Evolutionary conservation across 176 grass and related monocot genomes (phyloP).

Genomic region (Carex cristatella): DNA sequence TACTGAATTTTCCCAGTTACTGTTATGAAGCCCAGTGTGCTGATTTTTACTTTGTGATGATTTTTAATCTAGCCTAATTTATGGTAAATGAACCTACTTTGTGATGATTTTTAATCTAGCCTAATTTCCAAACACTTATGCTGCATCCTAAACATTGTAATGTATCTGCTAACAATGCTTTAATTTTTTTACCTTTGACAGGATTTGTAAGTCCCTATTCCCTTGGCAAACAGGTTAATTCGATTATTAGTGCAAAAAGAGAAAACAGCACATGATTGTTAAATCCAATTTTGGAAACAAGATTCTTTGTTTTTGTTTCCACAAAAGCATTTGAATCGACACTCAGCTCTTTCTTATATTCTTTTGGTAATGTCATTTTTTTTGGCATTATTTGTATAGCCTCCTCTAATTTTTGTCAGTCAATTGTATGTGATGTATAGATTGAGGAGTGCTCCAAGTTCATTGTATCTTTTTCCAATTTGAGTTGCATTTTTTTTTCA

Average conservation of each 20-base stretch:
- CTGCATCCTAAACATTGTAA: not conserved
- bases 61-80: not conserved
- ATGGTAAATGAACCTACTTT: not conserved
- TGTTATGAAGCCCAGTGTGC: not conserved
- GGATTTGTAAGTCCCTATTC: slow-evolving; percentile 1
- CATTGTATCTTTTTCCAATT: not conserved
- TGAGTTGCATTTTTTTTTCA: not conserved
- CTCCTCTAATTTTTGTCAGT: slow-evolving; percentile 2
- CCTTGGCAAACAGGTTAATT: slow-evolving; percentile 6
- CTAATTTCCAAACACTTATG: not conserved
- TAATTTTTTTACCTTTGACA: not conserved
- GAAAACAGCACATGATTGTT: not conserved
- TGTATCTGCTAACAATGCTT: not conserved
- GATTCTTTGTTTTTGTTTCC: slow-evolving; percentile 10
- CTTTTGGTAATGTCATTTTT: not conserved
- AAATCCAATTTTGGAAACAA: not conserved
- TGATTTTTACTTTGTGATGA: not conserved
- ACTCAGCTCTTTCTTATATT: not conserved
- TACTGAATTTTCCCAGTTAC: not conserved
- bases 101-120: not conserved
- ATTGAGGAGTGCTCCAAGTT: slow-evolving; percentile 10
- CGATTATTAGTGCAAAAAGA: not conserved
- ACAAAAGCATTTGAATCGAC: not conserved
- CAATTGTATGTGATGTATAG: slow-evolving; percentile 19
- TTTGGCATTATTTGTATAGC: slow-evolving; percentile 9